Conservation (phyloP, 805 yeast species). For the Isabelozyma gotoi region DNA sequence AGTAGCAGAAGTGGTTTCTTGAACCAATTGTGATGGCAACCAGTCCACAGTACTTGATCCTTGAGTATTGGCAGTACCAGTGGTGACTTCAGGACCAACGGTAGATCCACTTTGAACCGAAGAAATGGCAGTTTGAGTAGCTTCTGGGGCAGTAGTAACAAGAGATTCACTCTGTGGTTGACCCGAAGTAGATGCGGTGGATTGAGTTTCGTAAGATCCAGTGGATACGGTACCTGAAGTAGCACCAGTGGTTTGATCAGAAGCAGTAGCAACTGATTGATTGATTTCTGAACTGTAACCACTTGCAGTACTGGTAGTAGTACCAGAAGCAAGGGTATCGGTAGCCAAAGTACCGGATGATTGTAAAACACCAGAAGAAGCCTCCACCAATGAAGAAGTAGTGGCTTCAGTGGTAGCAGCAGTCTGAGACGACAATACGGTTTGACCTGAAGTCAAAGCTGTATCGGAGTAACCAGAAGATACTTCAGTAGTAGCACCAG, state of each 20-base stretch:
- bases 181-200: slow-evolving; percentile 1
- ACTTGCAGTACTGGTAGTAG: neutral
- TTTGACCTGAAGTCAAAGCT: slow-evolving; percentile 3
- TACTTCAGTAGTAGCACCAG: slow-evolving; percentile 4
- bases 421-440: neutral
- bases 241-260: neutral
- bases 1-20: slow-evolving; percentile 15
- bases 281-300: neutral
- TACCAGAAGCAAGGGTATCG: neutral
- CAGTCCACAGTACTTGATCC: slow-evolving; percentile 17
- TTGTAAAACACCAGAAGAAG: neutral
- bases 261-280: slow-evolving; percentile 1
- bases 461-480: slow-evolving; percentile 1
- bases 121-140: neutral
- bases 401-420: slow-evolving; percentile 6
- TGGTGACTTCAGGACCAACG: neutral
- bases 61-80: slow-evolving; percentile 3
- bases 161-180: neutral
- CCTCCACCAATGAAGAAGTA: neutral
- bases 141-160: neutral
- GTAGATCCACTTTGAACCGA: neutral
- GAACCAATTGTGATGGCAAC: slow-evolving; percentile 30
- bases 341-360: slow-evolving; percentile 2
- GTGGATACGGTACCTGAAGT: neutral
- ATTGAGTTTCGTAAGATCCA: no score